Percentiles rank a stretch among this genome's conserved stretches.
These are phyloP conservation scores for Corymbia citriodora DNA, from an alignment of 441 rosid genomes.

Conservation along the genomic window DNA sequence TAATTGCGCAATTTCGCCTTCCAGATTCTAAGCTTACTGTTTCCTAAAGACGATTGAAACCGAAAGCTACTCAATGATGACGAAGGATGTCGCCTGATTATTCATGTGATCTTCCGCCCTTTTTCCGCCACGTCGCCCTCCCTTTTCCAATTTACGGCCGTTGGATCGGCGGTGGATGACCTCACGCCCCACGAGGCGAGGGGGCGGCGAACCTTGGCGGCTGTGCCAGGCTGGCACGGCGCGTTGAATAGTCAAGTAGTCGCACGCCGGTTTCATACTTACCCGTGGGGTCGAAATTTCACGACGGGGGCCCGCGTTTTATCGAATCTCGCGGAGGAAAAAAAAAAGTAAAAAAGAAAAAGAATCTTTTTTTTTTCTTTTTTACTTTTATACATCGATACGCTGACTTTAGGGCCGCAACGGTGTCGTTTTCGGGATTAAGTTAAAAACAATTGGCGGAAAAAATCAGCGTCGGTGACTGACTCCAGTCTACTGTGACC, in stretches of 20 bases:
- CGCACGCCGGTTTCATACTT: not conserved
- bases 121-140: not conserved
- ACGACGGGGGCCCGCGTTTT: not conserved
- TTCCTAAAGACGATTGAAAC: not conserved
- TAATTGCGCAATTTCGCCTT: not conserved
- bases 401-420: not conserved
- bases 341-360: not conserved
- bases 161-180: not conserved
- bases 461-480: not conserved
- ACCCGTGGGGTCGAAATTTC: not conserved
- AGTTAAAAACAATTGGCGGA: not conserved
- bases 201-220: not conserved
- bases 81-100: not conserved
- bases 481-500: too few relatives aligned
- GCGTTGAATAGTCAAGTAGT: not conserved
- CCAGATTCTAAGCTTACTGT: not conserved
- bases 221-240: not conserved
- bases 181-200: not conserved
- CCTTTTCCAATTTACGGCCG: not conserved
- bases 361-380: not conserved
- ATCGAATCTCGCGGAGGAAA: not conserved
- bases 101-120: not conserved
- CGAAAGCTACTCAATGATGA: not conserved
- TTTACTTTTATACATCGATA: not conserved
- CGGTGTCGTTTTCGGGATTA: not conserved